These are phyloP conservation scores for Lolium rigidum DNA, from an alignment of 176 grass and related monocot species.

Conservation along the genomic window DNA sequence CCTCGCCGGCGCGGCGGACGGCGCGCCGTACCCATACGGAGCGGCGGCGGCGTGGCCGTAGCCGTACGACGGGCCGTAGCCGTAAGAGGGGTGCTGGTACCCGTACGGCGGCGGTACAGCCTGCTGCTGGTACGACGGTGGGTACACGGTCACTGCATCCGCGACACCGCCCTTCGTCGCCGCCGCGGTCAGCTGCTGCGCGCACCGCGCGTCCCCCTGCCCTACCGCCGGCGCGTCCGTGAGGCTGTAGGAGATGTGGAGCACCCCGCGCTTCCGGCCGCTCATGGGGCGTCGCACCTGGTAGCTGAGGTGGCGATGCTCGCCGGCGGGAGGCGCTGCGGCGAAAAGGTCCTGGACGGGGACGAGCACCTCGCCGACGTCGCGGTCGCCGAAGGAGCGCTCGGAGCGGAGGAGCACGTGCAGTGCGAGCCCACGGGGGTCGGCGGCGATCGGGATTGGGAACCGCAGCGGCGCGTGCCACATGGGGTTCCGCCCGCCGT, in stretches of 20 bases:
- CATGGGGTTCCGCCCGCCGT: slow-evolving; percentile 60
- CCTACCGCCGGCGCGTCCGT: slow-evolving; percentile 25
- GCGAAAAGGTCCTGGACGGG: slow-evolving; percentile 59
- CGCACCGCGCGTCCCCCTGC: background rate
- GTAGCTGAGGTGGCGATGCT: slow-evolving; percentile 47
- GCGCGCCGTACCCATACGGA: slow-evolving; percentile 27
- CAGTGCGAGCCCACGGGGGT: slow-evolving; percentile 49
- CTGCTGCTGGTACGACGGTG: slow-evolving; percentile 27
- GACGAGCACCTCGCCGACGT: slow-evolving; percentile 74
- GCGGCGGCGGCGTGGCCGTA: background rate
- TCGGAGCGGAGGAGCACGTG: slow-evolving; percentile 69
- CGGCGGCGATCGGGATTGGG: slow-evolving; percentile 38
- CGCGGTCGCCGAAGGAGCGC: slow-evolving; percentile 60
- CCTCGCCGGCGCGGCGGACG: slow-evolving; percentile 12
- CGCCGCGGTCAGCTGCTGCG: background rate
- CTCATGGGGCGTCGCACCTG: slow-evolving; percentile 60
- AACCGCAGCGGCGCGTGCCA: slow-evolving; percentile 67
- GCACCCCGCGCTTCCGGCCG: slow-evolving; percentile 49
- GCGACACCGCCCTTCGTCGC: slow-evolving; percentile 3
- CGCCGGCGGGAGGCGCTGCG: background rate
- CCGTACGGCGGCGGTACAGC: slow-evolving; percentile 11
- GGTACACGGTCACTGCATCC: slow-evolving; percentile 31
- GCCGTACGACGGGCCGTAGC: slow-evolving; percentile 40
- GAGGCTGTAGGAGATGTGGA: slow-evolving; percentile 60
- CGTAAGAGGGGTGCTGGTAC: background rate